phyloP scores from a whole-genome alignment of 108 stramenopile species.

The Thalassiosira profunda region DNA sequence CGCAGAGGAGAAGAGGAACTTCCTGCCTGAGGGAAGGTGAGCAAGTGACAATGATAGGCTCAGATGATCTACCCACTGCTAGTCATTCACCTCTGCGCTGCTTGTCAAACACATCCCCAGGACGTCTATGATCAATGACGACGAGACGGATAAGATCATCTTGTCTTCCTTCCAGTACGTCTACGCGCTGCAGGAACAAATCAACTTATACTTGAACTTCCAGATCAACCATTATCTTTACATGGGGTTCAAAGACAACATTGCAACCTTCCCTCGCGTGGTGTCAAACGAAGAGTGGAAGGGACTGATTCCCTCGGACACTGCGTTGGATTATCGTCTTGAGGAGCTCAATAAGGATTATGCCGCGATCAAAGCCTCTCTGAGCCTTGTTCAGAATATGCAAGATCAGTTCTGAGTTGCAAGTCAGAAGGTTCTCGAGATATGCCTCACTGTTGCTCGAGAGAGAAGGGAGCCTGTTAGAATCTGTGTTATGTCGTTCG shows the following conservation, averaged over 20 bases:
- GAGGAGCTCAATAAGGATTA: conserved; percentile 46
- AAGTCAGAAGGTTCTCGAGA: too few species aligned
- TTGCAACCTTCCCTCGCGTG: conserved; percentile 36
- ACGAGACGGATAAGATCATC: conserved; percentile 65
- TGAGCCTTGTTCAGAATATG: conserved; percentile 58
- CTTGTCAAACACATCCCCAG: too few species aligned
- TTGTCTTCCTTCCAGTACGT: conserved; percentile 62
- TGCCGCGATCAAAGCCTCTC: conserved; percentile 44
- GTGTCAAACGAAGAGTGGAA: conserved; percentile 52
- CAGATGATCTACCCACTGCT: too few species aligned
- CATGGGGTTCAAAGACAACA: conserved; percentile 55
- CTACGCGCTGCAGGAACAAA: conserved; percentile 57
- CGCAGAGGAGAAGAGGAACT: conserved; percentile 47
- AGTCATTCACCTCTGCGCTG: too few species aligned
- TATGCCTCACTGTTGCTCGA: too few species aligned
- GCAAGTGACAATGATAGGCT: too few species aligned
- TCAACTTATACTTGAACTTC: conserved; percentile 54
- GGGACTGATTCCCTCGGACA: conserved; percentile 41
- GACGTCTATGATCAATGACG: conserved; percentile 65
- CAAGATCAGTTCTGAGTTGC: conserved; percentile 38
- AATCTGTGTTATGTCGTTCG: too few species aligned
- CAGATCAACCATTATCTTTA: conserved; percentile 70
- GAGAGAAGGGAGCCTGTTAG: too few species aligned
- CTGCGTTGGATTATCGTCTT: conserved; percentile 35
- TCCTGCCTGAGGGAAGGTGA: conserved; percentile 64